These are phyloP conservation scores for Mycena indigotica DNA, from an alignment of 768 basidiomycete species.

Conservation along the genomic window DNA sequence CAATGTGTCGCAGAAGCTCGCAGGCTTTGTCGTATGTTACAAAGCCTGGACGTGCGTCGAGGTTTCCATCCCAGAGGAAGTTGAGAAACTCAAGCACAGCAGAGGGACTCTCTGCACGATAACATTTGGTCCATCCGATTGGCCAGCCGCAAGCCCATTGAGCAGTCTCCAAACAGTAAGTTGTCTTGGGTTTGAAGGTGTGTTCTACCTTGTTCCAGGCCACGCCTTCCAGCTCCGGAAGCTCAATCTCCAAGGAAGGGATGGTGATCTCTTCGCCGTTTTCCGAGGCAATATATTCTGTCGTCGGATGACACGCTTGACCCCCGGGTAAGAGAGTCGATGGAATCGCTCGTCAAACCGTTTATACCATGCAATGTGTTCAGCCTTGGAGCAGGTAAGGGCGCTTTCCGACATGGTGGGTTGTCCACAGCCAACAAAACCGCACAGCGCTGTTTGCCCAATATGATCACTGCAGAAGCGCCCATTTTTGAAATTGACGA, in stretches of 20 bases:
- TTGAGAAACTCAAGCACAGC: neutral
- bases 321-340: neutral
- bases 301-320: neutral
- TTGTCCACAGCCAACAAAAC: neutral
- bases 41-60: neutral
- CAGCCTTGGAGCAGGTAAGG: neutral
- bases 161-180: neutral
- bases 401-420: neutral
- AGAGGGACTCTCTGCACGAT: neutral
- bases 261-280: neutral
- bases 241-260: neutral
- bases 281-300: neutral
- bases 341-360: neutral
- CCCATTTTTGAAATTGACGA: conserved; percentile 33
- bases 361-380: neutral
- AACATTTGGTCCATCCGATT: neutral
- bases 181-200: neutral
- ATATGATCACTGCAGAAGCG: conserved; percentile 31
- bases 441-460: neutral
- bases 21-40: neutral
- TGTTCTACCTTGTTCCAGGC: neutral
- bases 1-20: neutral
- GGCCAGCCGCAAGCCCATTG: neutral
- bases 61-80: neutral
- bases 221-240: neutral